Percentiles rank a stretch among this genome's conserved stretches.
Conservation (phyloP, 768 basidiomycete genomes). For the Termitomyces sp. region DNA sequence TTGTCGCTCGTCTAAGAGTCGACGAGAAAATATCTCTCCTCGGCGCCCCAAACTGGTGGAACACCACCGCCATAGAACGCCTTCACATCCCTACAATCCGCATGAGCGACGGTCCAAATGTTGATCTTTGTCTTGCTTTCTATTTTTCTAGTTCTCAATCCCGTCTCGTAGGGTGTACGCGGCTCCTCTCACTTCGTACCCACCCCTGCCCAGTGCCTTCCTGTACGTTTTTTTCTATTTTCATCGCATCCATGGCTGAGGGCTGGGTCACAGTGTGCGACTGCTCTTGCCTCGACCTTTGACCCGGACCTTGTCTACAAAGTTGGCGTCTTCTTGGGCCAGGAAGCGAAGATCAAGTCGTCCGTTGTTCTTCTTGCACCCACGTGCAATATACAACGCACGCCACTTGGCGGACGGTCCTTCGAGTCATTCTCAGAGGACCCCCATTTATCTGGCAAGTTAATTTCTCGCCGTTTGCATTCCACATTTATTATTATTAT, state of each 20-base stretch:
- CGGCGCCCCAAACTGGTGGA: constrained; percentile 69
- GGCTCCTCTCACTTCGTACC: constrained; percentile 62
- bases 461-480: background rate
- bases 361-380: constrained; percentile 62
- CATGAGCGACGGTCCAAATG: constrained; percentile 70
- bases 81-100: constrained; percentile 62
- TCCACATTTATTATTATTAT: background rate
- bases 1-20: constrained; percentile 46
- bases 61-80: constrained; percentile 49
- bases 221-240: constrained; percentile 31
- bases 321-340: constrained; percentile 54
- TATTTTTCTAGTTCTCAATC: background rate
- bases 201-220: constrained; percentile 60
- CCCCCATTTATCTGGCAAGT: constrained; percentile 54
- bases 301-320: constrained; percentile 49
- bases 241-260: background rate
- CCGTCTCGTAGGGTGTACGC: constrained; percentile 47
- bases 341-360: constrained; percentile 62
- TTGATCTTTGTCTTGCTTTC: constrained; percentile 15
- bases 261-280: constrained; percentile 42
- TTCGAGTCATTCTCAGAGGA: constrained; percentile 77
- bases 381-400: constrained; percentile 72
- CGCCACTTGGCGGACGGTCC: constrained; percentile 51
- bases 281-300: constrained; percentile 67
- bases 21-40: constrained; percentile 64